These are phyloP conservation scores for Trichoderma atroviride DNA, from an alignment of 2,329 filamentous ascomycete genomes.

Conservation along the genomic window DNA sequence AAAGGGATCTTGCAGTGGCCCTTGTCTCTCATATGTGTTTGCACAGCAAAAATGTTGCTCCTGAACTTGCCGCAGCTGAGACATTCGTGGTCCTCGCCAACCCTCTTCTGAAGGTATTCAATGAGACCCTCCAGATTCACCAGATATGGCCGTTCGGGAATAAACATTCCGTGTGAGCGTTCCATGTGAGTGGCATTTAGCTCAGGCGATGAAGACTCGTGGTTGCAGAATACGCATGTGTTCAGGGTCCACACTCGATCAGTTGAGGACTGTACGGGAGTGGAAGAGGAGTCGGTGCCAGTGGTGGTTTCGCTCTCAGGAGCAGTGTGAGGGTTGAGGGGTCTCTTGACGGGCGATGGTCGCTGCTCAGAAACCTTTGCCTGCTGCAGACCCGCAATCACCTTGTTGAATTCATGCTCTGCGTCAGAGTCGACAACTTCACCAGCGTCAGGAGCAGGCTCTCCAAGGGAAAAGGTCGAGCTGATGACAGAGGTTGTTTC, in stretches of 20 bases:
- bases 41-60: conserved; percentile 75
- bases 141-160: conserved; percentile 85
- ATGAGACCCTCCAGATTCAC: conserved; percentile 82
- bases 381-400: conserved; percentile 77
- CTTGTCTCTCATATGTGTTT: conserved; percentile 97
- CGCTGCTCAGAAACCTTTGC: conserved; percentile 63
- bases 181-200: conserved; percentile 88
- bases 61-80: conserved; percentile 85
- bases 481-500: conserved; percentile 82
- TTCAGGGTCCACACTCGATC: conserved; percentile 49
- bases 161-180: conserved; percentile 91
- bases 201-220: conserved; percentile 72
- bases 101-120: conserved; percentile 74
- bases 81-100: conserved; percentile 80
- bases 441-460: conserved; percentile 61
- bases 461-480: conserved; percentile 87
- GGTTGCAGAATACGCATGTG: conserved; percentile 90
- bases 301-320: conserved; percentile 38
- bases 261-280: conserved; percentile 41
- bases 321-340: conserved; percentile 54
- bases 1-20: conserved; percentile 97
- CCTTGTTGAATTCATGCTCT: conserved; percentile 74
- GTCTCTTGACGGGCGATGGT: conserved; percentile 57
- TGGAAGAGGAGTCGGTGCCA: conserved; percentile 49
- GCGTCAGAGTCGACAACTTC: conserved; percentile 65